phyloP scores from a whole-genome alignment of 371 early-diverging fungal genomes.

The Rhizopus delemar region DNA sequence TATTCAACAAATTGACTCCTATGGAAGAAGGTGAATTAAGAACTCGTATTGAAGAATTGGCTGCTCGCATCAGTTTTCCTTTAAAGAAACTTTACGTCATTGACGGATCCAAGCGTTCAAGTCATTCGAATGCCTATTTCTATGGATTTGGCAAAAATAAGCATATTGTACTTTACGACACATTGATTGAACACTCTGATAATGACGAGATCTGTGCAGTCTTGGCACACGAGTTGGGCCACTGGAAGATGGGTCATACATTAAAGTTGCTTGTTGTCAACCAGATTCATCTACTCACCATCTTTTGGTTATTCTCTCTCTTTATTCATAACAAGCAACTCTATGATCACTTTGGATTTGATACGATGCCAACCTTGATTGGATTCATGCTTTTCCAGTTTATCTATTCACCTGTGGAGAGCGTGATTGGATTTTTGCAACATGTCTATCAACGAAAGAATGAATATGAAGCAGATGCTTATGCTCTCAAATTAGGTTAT shows the following conservation, averaged over 20 bases:
- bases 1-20: conserved; percentile 96
- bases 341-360: conserved; percentile 87
- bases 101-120: conserved; percentile 93
- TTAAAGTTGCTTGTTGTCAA: conserved; percentile 70
- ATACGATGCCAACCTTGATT: conserved; percentile 75
- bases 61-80: conserved; percentile 88
- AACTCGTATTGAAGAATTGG: conserved; percentile 82
- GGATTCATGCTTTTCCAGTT: conserved; percentile 88
- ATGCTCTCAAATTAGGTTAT: conserved; percentile 88
- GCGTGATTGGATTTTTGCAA: conserved; percentile 70
- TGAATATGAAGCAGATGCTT: conserved; percentile 97
- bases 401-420: conserved; percentile 79
- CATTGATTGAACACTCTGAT: conserved; percentile 83
- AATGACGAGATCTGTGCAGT: conserved; percentile 93
- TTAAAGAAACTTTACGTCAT: conserved; percentile 93
- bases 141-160: conserved; percentile 96
- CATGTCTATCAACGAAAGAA: conserved; percentile 85
- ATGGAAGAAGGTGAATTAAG: conserved; percentile 87
- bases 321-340: conserved; percentile 71
- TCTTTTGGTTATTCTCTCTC: conserved; percentile 86
- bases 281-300: conserved; percentile 75
- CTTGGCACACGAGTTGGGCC: conserved; percentile 96
- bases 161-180: conserved; percentile 97
- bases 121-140: conserved; percentile 98
- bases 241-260: conserved; percentile 92